Evolutionary conservation across 176 grass and related monocot species (phyloP).

Genomic region (Rhipidocladum racemiflorum): DNA sequence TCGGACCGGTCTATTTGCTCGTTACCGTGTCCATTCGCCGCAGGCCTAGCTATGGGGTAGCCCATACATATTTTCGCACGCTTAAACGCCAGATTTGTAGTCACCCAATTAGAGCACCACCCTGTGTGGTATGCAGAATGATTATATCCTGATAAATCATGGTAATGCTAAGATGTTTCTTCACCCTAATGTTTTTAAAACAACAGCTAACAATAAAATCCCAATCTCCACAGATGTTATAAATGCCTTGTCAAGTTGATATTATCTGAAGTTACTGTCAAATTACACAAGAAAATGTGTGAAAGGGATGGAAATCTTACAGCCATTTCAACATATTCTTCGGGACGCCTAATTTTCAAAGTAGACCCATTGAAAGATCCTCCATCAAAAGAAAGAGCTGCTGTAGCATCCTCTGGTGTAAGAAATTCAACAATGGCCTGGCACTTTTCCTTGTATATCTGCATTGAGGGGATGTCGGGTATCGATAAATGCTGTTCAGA

Average conservation of each 20-base stretch:
- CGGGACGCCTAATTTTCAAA: conserved; percentile 87
- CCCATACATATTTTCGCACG: too few species aligned
- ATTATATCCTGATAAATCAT: background rate
- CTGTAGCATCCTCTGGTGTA: conserved; percentile 91
- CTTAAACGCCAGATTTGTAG: background rate
- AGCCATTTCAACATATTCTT: conserved; percentile 79
- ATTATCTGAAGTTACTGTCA: background rate
- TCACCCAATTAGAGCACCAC: conserved; percentile 11
- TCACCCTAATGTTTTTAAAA: background rate
- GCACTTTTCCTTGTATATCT: conserved; percentile 93
- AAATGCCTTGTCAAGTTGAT: background rate
- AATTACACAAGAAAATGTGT: conserved; percentile 19
- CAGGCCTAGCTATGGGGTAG: too few species aligned
- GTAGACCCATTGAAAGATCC: conserved; percentile 56
- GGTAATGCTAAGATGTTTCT: conserved; percentile 14
- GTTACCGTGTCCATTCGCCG: too few species aligned
- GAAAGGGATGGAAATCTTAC: conserved; percentile 58
- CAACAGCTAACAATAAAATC: background rate
- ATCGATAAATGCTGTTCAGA: conserved; percentile 10
- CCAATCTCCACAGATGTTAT: background rate
- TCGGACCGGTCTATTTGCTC: too few species aligned
- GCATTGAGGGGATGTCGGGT: conserved; percentile 22
- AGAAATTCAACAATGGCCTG: conserved; percentile 97
- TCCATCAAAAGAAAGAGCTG: conserved; percentile 89
- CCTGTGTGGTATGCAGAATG: background rate